Evolutionary conservation across 148 eudicot genomes (phyloP), one percentile per base, ranked within the genome.

Genomic region (Persicaria maculosa): DNA sequence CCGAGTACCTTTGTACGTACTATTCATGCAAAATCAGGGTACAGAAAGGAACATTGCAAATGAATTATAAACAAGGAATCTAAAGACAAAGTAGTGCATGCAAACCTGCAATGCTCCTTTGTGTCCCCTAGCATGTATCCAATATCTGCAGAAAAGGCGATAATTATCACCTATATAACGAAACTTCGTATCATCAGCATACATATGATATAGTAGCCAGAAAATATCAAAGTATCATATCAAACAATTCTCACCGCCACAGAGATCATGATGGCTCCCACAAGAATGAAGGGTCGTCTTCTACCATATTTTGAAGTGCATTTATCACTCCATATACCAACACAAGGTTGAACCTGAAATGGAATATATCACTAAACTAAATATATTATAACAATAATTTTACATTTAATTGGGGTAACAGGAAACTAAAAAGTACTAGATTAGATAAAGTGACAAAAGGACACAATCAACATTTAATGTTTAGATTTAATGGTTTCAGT

Each of bases 281-380:
- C 81, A 68, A 95, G 89, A 78, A 95, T 95, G 82, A 88, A 95
- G 46, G 98, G 98, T 20, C 97, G 83, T 81, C 98, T 90, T 84
- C 97, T 90, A 67, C 98, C 98, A 85, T 92, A 95, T 83, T 88
- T 95, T 50, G 96, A 95, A 73, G 92, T 71, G 85, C 98, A 95
- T 82, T 90, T 95, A 80, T 95, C 98, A 82, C 98, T 95, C 98
- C 98, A 95, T 57, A 95, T 95, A 77, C 97, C 98, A 72, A 95
- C 98, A 83, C 90, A 95, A 71, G 98, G 98, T 92, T 94, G 98
- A 81, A 94, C 98, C 98, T 94, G 88, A 79, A 81, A 74, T 65
- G 68, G 74, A 20, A 72, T 50, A 52, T 52, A 70, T 53, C 52
- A 48, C 31, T 43, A 65, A 17, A 12, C 52, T 48, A 48, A 48